Evolutionary conservation across 2,329 filamentous ascomycete species (phyloP).

Genomic region (Camillea tinctor): DNA sequence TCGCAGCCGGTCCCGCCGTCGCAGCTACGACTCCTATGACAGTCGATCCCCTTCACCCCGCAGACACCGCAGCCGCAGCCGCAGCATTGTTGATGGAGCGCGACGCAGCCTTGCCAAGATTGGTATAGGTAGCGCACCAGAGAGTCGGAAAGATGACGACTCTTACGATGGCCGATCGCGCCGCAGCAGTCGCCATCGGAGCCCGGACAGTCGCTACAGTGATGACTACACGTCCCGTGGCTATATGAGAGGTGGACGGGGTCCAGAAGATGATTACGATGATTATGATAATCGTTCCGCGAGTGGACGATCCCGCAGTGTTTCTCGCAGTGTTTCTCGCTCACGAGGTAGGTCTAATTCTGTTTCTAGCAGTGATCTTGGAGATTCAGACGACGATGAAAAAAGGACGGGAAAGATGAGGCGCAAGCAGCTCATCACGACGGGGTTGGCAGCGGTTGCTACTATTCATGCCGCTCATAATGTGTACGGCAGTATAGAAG

Average conservation of each 20-base stretch:
- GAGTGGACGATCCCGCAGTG: slow-evolving; percentile 37
- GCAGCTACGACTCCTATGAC: slow-evolving; percentile 47
- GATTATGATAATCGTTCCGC: slow-evolving; percentile 48
- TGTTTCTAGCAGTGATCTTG: slow-evolving; percentile 53
- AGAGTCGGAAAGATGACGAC: slow-evolving; percentile 44
- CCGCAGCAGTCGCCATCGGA: slow-evolving; percentile 34
- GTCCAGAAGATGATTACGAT: slow-evolving; percentile 36
- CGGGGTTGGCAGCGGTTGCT: slow-evolving; percentile 56
- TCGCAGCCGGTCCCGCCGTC: slow-evolving; percentile 56
- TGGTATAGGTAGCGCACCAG: slow-evolving; percentile 54
- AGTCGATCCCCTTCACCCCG: slow-evolving; percentile 43
- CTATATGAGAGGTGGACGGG: slow-evolving; percentile 37
- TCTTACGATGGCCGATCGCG: slow-evolving; percentile 40
- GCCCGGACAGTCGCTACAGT: slow-evolving; percentile 36
- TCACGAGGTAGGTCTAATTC: slow-evolving; percentile 45
- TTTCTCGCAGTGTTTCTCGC: slow-evolving; percentile 41
- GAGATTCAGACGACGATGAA: slow-evolving; percentile 57
- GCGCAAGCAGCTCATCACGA: slow-evolving; percentile 61
- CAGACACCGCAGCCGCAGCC: slow-evolving; percentile 55
- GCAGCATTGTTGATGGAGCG: slow-evolving; percentile 63
- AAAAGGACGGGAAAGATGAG: slow-evolving; percentile 55
- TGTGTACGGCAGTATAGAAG: slow-evolving; percentile 59
- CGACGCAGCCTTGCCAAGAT: slow-evolving; percentile 62
- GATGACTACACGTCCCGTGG: slow-evolving; percentile 31
- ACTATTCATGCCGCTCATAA: slow-evolving; percentile 60